Base-by-base conservation (phyloP, 2,329 filamentous ascomycete species). In the Aspergillus neoniger region DNA sequence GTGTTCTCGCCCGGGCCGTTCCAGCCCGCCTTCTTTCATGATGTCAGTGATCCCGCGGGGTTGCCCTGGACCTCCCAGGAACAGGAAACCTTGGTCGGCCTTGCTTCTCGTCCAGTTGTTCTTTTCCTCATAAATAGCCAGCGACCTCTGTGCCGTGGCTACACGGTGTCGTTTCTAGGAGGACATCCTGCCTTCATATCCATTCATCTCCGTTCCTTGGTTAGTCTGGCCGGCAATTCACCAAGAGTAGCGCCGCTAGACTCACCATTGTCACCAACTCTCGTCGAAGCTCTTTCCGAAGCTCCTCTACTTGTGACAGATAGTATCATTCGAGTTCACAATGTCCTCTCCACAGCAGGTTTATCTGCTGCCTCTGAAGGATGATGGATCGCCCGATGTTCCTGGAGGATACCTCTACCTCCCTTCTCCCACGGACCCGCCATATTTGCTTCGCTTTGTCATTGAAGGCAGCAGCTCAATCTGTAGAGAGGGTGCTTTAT, bases 391-490 rank as follows among this genome's bases (percentile, higher is more conserved):
- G 67, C 95, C 96, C 38, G 88, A 96, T 75, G 88, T 99, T 52
- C 85, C 91, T 25, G 91, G 92, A 70, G 88, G 91, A 69, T 99
- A 97, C 81, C 91, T 98, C 71, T 96, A 96, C 76, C 83, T 99
- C 47, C 90, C 92, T 0, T 88, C 95, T 17, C 88, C 90, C 17
- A 85, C 83, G 43, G 84, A 89, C n/a, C 90, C 83, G 14, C 75
- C 90, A 44, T 89, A 98, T 71, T 85, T 85, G 56, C 82, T 97
- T 59, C 89, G 94, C 61, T 96, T 99, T 77, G 87, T 92, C 68
- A 94, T 97, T 69, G 91, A 97, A 77, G 93, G 95, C 63, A 94
- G 92, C 59, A 96, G 94, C 74, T 96, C 94, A 63, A 95, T 99
- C 81, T 97, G 93, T 77, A 87, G 92, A 67, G 84, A 96, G 78